Evolutionary conservation across 2,329 filamentous ascomycete species (phyloP), one percentile per base, ranked within the genome.

Genomic region (Stachybotrys echinatus): DNA sequence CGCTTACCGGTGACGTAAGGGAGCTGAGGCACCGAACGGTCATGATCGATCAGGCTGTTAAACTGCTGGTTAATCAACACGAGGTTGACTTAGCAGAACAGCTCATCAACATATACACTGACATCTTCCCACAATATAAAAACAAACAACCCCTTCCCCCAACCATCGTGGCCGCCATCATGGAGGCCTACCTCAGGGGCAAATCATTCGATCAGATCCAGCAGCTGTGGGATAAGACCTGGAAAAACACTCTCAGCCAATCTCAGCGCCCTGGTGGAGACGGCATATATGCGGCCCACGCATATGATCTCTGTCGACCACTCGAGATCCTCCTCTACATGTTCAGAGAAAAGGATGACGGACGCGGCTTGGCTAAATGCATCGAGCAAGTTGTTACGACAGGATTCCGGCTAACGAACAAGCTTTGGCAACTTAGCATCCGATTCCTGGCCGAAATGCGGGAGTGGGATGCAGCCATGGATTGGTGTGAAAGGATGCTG

Each of bases 351-450:
- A 61, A 66, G 50, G 57, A 65, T 6, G 67, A 83, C 53, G 60
- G 70, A 6, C 62, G 67, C 12, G 75, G 73, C 19, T 70, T 89
- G 12, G 62, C 74, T 5, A 52, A 69, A 7, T 67, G 80, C 17
- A 65, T 91, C 23, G 65, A 74, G 20, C 66, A 77, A n/a, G 72
- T 92, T 12, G 72, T 81, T 8, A 63, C 65, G 2, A 75, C 78
- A 39, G 92, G 92, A 12, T 96, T 92, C 71, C 71, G 74, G 23
- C 68, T 96, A 50, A 85, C 89, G 61, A 85, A 81, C 63, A 79
- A 78, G 58, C 91, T 89, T 57, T 95, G 90, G 90, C 94, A 95
- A 63, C 75, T 80, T 47, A 84, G 88, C 55, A 77, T 96, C 49
- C 81, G 87, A 58, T 68, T 77, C 47, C 80, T 96, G 23, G 81